A percentile compares a stretch with the other conserved stretches of the same genome.
Evolutionary conservation across 306 rosid genomes (phyloP).

Genomic region (Delonix regia): DNA sequence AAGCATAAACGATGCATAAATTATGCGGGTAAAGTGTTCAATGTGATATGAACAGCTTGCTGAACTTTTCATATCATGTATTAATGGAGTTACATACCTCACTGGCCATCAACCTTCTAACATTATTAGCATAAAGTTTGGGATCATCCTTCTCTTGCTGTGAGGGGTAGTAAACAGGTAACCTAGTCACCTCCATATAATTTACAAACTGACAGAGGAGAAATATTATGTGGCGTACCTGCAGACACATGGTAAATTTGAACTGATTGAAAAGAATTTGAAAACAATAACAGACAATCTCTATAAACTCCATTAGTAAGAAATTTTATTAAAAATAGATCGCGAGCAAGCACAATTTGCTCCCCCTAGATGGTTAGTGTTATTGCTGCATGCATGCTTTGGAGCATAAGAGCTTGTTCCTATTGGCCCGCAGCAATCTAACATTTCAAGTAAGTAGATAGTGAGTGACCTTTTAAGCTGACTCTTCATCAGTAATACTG

Average conservation of each 20-base stretch:
- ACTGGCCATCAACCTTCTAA: constrained; percentile 78
- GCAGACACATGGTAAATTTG: constrained; percentile 38
- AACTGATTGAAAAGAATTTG: background rate
- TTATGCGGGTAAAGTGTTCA: background rate
- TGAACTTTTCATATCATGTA: background rate
- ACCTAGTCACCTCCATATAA: constrained; percentile 72
- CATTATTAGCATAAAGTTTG: constrained; percentile 69
- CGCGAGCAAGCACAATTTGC: no score
- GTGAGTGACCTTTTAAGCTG: background rate
- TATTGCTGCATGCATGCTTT: background rate
- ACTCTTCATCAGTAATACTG: background rate
- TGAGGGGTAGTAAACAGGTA: constrained; percentile 78
- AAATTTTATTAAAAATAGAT: background rate
- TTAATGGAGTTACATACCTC: constrained; percentile 60
- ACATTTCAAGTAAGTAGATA: no score
- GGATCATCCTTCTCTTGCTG: constrained; percentile 81
- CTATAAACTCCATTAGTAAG: background rate
- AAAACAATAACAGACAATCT: background rate
- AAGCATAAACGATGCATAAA: background rate
- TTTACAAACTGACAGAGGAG: constrained; percentile 91
- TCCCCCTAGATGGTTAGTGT: no score
- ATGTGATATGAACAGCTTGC: background rate
- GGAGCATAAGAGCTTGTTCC: background rate
- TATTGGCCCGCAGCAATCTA: background rate
- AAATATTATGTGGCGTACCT: constrained; percentile 76